Conservation (phyloP, 2,329 filamentous ascomycete genomes). For the Fusarium solani-melongenae region DNA sequence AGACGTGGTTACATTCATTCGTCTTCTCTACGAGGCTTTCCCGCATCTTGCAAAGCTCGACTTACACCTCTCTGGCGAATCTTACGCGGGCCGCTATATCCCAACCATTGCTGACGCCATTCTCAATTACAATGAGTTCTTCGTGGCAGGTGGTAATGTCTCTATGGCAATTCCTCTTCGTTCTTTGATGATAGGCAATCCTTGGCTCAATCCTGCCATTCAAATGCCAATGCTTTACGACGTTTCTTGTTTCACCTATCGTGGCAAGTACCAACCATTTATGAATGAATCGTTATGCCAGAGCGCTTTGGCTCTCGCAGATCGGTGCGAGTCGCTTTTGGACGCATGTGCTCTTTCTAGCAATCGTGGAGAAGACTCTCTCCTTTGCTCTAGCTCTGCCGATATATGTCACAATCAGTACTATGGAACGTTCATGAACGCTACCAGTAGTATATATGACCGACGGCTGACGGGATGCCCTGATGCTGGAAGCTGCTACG, state of each 20-base stretch:
- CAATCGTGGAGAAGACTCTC: not conserved
- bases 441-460: not conserved
- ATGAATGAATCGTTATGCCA: not conserved
- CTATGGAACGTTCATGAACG: not conserved
- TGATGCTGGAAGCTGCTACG: not conserved
- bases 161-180: not conserved
- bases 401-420: not conserved
- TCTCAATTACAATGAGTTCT: not conserved
- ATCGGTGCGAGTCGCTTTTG: not conserved
- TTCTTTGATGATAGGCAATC: not conserved
- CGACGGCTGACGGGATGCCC: not conserved
- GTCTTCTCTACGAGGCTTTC: not conserved
- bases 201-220: not conserved
- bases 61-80: not conserved
- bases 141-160: not conserved
- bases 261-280: not conserved
- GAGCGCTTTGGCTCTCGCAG: not conserved
- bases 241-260: not conserved
- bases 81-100: not conserved
- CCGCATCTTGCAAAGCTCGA: not conserved
- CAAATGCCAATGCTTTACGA: not conserved
- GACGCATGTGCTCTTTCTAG: not conserved
- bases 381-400: not conserved
- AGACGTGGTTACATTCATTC: not conserved
- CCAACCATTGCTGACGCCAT: not conserved